Evolutionary conservation across 192 early-diverging fungal genomes (phyloP), one percentile per base, ranked within the genome.

Genomic region (Lunasporangiospora selenospora): DNA sequence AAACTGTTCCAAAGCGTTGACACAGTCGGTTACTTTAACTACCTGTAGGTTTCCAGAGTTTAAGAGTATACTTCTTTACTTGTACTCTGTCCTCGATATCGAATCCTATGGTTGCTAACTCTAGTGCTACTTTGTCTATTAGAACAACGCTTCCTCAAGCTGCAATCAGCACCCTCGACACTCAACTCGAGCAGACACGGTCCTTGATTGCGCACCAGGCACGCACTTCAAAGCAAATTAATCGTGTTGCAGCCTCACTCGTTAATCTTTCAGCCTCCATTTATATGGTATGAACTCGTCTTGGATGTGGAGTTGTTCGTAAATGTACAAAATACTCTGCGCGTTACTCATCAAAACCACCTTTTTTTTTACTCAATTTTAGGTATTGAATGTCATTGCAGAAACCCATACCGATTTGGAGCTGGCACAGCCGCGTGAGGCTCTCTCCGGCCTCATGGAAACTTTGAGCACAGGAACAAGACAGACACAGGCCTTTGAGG

Each of bases 1-100:
- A 67, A 66, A 43, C 32, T 83, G 16, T 83, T 80, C 61, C 66
- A 83, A 51, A 80, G 76, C 16, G 78, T 80, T 27, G 76, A 79
- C 34, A 76, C 78, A n/a, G 40, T 78, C 33, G 66, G 73, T 2
- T 83, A 79, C 47, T 69, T 83, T 11, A 83, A 83, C 52, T 78
- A 80, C 18, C 37, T 79, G 67, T 81, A 80, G 65, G 78, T 46
- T 5, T 13, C 34, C 6, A 4, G 47, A 6, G 12, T n/a, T 15
- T 27, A n/a, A 41, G 30, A 16, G 38, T 18, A 23, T 3, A 19
- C 19, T 11, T 16, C n/a, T 3, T 21, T 50, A 13, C 10, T 37
- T 19, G 23, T 29, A 42, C 12, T 75, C 40, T 42, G 26, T 75
- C 23, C 62, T 77, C 19, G 41, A 57, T 10, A 73, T 66, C n/a